Evolutionary conservation across 108 stramenopile species (phyloP), one percentile per base, ranked within the genome.

Genomic region (Nitzschia sp.): DNA sequence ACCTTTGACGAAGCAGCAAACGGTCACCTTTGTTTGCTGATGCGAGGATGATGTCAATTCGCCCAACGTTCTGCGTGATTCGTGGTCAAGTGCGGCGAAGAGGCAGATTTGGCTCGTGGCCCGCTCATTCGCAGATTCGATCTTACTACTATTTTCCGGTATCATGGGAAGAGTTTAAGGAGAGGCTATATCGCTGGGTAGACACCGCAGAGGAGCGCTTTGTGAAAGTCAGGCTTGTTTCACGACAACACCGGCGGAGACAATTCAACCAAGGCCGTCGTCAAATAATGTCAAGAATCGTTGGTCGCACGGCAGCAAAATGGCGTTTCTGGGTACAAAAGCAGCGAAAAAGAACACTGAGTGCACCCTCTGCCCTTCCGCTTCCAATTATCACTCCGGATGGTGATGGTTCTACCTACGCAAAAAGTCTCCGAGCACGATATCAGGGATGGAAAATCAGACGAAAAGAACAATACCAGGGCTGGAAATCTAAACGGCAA

Each of bases 111-210:
- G n/a, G n/a, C n/a, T n/a, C n/a, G n/a, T n/a, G n/a, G n/a, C n/a
- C n/a, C n/a, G n/a, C n/a, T n/a, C n/a, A 62, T 26, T n/a, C 24
- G 2, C 61, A 62, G 9, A 9, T 46, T 2, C 67, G 78, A 17
- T 51, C 45, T 0, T 80, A 81, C 49, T 49, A 66, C 32, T 81
- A 45, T 59, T 11, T 81, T 27, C 80, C 80, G 9, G 29, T 64
- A 11, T 72, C 80, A 1, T 81, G 56, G 70, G 32, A 25, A 3
- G 80, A 81, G 55, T 61, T 67, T 25, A 70, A 26, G 30, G 77
- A 78, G 45, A 58, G 77, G 19, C 45, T 48, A 9, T 21, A 72
- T 47, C 65, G 77, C 28, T 72, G 77, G 71, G 9, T 78, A 24
- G 66, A 68, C 26, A 48, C 23, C 54, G 53, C 66, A n/a, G 77